Base-by-base conservation (phyloP, 2,329 filamentous ascomycete genomes). In the Atkinsonella texensis region DNA sequence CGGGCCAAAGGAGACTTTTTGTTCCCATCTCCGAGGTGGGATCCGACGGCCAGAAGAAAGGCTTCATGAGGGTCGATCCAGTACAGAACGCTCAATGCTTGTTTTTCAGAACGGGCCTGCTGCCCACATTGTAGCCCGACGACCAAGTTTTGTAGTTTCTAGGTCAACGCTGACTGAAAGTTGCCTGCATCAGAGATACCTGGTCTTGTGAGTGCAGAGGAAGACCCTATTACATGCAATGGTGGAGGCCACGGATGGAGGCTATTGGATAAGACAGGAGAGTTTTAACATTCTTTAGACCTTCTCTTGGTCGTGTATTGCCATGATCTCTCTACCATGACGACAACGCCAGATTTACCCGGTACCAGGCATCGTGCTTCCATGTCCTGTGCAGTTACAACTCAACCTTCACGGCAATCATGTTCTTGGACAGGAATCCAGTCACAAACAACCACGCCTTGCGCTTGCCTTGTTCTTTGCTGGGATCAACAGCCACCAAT, bases 401-500 rank as follows among this genome's bases (percentile, higher is more conserved):
- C 56, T 79, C 70, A 33, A 82, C 70, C 60, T 74, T 74, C 18
- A 76, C 68, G 11, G 76, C 77, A 54, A 80, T 59, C 35, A 75
- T 65, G 52, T 62, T 70, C 33, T 67, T 64, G 2, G 76, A 73
- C 53, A 75, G 54, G 51, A 80, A 78, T 0, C 80, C 79, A 0
- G 78, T 78, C 2, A 75, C 72, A 60, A 79, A 82, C 15, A 83
- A 59, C 76, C 77, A 80, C 0, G 72, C 80, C 53, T 71, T 70
- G 17, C 73, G 70, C 57, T 70, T 67, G 0, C 71, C 70, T 0
- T 55, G 64, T 46, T 73, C 70, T 12, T 65, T 57, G 13, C 60
- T 58, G 0, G 76, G 76, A 40, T 79, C 71, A 49, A 79, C 72
- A 0, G 72, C 70, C 1, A 83, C 68, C 43, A 83, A 52, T 0